Conservation (phyloP, 78 protist species). For the Dictyostelium firmibasis region DNA sequence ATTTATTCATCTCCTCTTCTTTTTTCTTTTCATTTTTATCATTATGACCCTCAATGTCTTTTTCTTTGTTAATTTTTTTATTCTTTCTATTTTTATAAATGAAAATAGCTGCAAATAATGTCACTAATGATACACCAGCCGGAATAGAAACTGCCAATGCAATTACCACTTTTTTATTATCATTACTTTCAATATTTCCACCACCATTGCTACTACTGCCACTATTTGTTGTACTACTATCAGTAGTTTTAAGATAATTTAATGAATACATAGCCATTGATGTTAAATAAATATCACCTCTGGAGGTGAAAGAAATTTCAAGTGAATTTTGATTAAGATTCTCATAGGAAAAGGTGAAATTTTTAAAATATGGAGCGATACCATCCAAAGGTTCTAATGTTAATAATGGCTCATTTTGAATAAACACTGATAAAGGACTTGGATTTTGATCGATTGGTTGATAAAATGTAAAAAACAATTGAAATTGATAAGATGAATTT, state of each 20-base stretch:
- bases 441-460: slow-evolving; percentile 3
- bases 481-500: neutral
- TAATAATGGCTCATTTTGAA: neutral
- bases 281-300: slow-evolving; percentile 4
- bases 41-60: neutral
- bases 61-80: neutral
- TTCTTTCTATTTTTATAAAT: neutral
- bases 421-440: neutral
- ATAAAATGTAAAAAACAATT: neutral
- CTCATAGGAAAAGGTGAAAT: neutral
- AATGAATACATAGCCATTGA: neutral
- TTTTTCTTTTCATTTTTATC: neutral
- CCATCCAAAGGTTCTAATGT: neutral
- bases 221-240: neutral
- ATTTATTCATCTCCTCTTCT: neutral
- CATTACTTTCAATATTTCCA: neutral
- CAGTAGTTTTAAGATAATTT: neutral
- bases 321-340: neutral
- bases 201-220: neutral
- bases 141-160: neutral
- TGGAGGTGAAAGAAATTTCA: neutral
- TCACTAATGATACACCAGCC: neutral
- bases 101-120: neutral
- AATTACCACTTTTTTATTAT: neutral
- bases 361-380: neutral